phyloP scores from a whole-genome alignment of 2,329 filamentous ascomycete genomes.

The Talaromyces sp. region DNA sequence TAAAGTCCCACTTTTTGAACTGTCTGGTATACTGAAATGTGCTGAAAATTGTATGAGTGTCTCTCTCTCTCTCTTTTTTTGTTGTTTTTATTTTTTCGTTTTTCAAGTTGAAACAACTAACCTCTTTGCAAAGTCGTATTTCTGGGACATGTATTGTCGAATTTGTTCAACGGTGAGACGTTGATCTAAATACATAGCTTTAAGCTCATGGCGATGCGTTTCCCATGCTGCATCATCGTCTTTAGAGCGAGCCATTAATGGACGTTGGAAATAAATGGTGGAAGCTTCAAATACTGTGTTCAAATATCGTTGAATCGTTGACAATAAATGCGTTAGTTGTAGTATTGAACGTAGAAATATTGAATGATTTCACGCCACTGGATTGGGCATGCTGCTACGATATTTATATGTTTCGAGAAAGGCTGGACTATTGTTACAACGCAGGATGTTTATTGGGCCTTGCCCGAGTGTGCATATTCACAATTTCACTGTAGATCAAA shows the following conservation, averaged over 20 bases:
- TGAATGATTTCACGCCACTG: no score
- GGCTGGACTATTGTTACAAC: not conserved
- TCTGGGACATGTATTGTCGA: constrained; percentile 13
- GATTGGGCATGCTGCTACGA: not conserved
- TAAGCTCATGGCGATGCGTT: constrained; percentile 10
- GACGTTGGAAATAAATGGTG: not conserved
- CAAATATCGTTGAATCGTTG: no score
- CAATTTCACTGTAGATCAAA: not conserved
- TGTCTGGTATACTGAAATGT: constrained; percentile 19
- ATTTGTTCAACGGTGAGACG: constrained; percentile 10
- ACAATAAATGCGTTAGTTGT: no score
- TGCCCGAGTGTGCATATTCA: not conserved
- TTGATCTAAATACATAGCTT: constrained; percentile 11
- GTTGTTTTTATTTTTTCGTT: not conserved
- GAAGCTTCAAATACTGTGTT: not conserved
- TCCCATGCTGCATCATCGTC: constrained; percentile 10
- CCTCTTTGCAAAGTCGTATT: constrained; percentile 10
- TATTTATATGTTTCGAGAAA: not conserved
- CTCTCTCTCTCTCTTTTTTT: no score
- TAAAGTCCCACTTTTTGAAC: constrained; percentile 21
- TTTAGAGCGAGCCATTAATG: constrained; percentile 9
- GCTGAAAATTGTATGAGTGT: constrained; percentile 5
- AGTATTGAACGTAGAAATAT: no score
- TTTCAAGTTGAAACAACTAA: constrained; percentile 4
- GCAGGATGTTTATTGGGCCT: not conserved